Conservation (phyloP, 129 eudicot species). For the Arctium lappa region DNA sequence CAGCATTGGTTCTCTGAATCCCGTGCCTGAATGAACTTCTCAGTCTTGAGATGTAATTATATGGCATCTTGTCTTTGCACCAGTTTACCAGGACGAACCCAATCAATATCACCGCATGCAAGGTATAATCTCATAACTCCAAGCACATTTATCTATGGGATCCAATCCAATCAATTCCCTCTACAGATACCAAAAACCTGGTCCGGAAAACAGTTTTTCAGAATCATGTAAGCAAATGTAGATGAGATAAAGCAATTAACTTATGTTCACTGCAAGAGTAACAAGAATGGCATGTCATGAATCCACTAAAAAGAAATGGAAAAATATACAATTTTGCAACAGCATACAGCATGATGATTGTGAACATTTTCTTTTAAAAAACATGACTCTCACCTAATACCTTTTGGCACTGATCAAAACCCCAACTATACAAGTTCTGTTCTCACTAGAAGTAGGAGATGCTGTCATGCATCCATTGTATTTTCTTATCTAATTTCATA, state of each 20-base stretch:
- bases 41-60: slow-evolving; percentile 53
- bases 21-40: slow-evolving; percentile 44
- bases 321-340: neutral
- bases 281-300: neutral
- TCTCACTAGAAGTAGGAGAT: neutral
- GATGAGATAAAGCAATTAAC: neutral
- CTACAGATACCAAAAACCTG: slow-evolving; percentile 1
- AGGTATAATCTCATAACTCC: slow-evolving; percentile 53
- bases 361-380: neutral
- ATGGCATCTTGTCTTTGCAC: slow-evolving; percentile 58
- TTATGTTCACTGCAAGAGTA: neutral
- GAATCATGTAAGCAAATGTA: neutral
- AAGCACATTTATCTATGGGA: slow-evolving; percentile 31
- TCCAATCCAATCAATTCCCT: slow-evolving; percentile 7
- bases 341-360: neutral
- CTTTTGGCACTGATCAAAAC: neutral
- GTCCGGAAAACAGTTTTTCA: neutral
- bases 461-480: too few relatives aligned
- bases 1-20: slow-evolving; percentile 42
- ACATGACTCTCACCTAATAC: neutral
- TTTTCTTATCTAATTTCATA: neutral
- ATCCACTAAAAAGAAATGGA: too few relatives aligned
- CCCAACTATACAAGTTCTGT: neutral
- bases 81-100: neutral
- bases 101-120: slow-evolving; percentile 20